phyloP scores from a whole-genome alignment of 345 rosid genomes.

The Gynandropsis gynandra region DNA sequence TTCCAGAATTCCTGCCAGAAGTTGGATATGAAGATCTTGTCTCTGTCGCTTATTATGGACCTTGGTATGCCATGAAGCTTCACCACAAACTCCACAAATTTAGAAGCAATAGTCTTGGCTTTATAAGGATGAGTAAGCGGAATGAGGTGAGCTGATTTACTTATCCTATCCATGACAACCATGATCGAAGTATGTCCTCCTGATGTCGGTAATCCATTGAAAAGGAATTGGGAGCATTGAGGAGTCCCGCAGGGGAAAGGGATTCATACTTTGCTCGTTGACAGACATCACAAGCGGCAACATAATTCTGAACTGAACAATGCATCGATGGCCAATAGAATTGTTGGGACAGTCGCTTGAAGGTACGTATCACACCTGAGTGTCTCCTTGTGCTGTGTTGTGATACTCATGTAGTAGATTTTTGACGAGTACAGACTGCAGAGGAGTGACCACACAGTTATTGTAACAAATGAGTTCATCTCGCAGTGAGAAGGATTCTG shows the following conservation, averaged over 20 bases:
- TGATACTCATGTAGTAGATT: background rate
- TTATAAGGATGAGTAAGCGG: no score
- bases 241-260: background rate
- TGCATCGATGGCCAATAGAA: no score
- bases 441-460: background rate
- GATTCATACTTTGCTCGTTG: background rate
- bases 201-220: background rate
- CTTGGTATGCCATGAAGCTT: background rate
- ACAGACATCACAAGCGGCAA: background rate
- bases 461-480: background rate
- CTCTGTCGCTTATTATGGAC: background rate
- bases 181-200: background rate
- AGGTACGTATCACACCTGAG: background rate
- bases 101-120: no score
- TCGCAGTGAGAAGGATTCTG: no score
- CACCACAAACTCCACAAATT: no score
- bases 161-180: background rate
- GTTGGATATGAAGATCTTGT: background rate
- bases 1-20: background rate
- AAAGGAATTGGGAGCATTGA: background rate
- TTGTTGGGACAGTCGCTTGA: fast-evolving
- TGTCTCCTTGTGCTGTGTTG: background rate
- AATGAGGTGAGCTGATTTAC: no score
- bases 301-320: background rate
- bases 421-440: background rate